Evolutionary conservation across 108 stramenopile genomes (phyloP).

Genomic region (Nitzschia inconspicua): DNA sequence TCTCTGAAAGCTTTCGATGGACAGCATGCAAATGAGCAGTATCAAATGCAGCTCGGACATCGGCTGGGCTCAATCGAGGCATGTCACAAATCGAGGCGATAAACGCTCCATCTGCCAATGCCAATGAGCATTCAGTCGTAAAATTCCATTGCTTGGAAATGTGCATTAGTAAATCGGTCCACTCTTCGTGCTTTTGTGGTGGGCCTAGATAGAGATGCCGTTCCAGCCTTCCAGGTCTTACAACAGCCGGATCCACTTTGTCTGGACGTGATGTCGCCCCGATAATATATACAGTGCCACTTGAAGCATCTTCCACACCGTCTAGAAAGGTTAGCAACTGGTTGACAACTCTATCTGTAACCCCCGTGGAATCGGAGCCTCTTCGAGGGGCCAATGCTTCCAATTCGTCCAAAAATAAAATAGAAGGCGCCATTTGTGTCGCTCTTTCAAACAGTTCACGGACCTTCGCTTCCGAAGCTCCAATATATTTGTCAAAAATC

Average conservation of each 20-base stretch:
- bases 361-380: constrained; percentile 94
- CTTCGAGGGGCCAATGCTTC: constrained; percentile 92
- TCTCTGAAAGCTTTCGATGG: constrained; percentile 28
- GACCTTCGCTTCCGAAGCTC: constrained; percentile 95
- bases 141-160: constrained; percentile 47
- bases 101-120: constrained; percentile 20
- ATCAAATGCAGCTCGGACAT: constrained; percentile 73
- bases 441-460: constrained; percentile 90
- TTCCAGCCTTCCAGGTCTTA: constrained; percentile 94
- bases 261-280: constrained; percentile 94
- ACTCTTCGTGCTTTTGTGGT: constrained; percentile 58
- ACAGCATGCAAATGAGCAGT: constrained; percentile 77
- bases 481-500: constrained; percentile 97
- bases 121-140: constrained; percentile 25
- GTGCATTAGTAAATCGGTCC: constrained; percentile 55
- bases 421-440: constrained; percentile 78
- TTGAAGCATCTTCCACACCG: constrained; percentile 77
- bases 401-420: constrained; percentile 96
- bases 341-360: constrained; percentile 98
- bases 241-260: constrained; percentile 91
- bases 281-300: constrained; percentile 75
- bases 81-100: neutral
- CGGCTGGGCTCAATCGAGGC: constrained; percentile 58
- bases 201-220: constrained; percentile 86
- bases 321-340: constrained; percentile 97